Evolutionary conservation across 2,329 filamentous ascomycete genomes (phyloP).

Genomic region (Leptographium procerum): DNA sequence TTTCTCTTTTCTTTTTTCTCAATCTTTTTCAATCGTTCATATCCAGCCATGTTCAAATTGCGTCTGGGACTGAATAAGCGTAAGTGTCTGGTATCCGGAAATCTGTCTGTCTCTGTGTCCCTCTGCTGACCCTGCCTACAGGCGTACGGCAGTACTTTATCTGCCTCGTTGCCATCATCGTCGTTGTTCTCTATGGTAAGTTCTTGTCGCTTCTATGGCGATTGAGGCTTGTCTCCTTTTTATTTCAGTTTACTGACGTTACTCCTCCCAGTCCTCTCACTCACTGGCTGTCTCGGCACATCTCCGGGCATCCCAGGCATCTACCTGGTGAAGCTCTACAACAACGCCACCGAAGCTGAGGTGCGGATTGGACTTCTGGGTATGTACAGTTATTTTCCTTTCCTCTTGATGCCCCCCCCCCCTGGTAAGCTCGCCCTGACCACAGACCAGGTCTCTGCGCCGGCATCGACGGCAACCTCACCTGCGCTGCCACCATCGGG

Average conservation of each 20-base stretch:
- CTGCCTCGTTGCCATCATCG: conserved; percentile 2
- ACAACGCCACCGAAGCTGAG: conserved; percentile 9
- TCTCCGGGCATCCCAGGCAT: conserved; percentile 14
- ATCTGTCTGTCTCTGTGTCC: neutral
- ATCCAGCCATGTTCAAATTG: neutral
- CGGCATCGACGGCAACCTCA: conserved; percentile 7
- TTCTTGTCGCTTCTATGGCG: neutral
- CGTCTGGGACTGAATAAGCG: neutral
- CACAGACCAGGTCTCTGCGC: conserved; percentile 9
- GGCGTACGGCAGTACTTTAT: conserved; percentile 4
- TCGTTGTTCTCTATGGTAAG: conserved; percentile 6
- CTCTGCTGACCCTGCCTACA: neutral
- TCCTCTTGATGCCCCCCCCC: neutral
- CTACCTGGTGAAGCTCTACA: conserved; percentile 11
- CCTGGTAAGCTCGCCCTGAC: no score
- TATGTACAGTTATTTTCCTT: neutral
- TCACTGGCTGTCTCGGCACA: conserved; percentile 14
- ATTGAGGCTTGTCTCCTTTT: no score
- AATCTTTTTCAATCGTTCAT: neutral
- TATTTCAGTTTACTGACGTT: neutral
- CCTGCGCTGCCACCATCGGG: conserved; percentile 10
- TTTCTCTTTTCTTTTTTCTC: neutral
- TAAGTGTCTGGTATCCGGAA: neutral
- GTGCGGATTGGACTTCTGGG: conserved; percentile 14
- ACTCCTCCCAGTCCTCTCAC: conserved; percentile 8